Evolutionary conservation across 2,329 filamentous ascomycete species (phyloP), one percentile per base, ranked within the genome.

Genomic region (Cladosporium sp.): DNA sequence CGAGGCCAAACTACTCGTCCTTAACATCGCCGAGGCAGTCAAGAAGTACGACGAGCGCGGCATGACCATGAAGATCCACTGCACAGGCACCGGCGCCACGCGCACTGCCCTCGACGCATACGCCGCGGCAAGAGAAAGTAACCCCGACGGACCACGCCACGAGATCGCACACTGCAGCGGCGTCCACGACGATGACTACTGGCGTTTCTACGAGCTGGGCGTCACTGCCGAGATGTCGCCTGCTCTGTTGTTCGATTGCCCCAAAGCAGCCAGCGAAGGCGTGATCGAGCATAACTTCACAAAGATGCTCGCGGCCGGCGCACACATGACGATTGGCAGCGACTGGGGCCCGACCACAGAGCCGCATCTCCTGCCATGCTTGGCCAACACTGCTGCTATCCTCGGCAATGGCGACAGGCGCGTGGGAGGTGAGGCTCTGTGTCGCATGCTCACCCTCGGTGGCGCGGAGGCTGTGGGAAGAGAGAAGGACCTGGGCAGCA

Each of bases 401-500:
- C 17, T 55, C 3, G 51, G 51, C 1, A 13, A 44, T n/a, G 51
- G 51, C 13, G 51, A 45, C 4, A 55, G 25, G 19, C 25, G 35
- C 7, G 32, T 10, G 6, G 51, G 51, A 24, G 51, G 51, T 19
- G 51, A 55, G 24, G 36, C 32, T n/a, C 8, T 55, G 24, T 44
- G 37, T 28, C 17, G 51, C 12, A 44, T 55, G 24, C 51, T 55
- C 13, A 55, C 51, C 12, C 6, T 55, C n/a, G 51, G 37, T 51
- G 79, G 77, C 0, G 79, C 79, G 0, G 74, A 68, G 56, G 78
- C 79, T 0, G 62, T 82, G 25, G 78, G 78, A 0, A 61, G 69
- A 19, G 70, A 71, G 32, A 57, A 66, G 4, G 64, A 70, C 3
- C 70, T 77, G 20, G 75, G 74, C 0, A 75, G 72, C 42, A 54